Evolutionary conservation across 2,329 filamentous ascomycete species (phyloP), one percentile per base, ranked within the genome.

Genomic region (Stachybotrys elegans): DNA sequence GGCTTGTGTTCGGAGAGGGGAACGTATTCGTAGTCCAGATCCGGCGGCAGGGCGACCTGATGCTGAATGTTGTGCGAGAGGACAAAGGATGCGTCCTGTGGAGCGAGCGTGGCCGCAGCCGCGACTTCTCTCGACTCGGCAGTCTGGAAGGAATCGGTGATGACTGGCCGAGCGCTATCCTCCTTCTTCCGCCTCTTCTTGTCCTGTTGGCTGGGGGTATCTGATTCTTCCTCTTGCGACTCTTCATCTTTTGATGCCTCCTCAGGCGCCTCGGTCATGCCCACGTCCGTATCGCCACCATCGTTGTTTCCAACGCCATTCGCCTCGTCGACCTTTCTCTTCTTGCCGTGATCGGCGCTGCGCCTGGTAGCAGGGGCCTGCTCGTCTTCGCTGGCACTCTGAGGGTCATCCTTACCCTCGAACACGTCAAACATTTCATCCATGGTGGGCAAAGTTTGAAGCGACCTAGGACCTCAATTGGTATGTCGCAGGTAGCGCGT

Each of bases 41-140:
- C 88, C 9, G 92, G 91, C 3, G 93, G 93, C 17, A 98, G 75
- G 12, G 93, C 88, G 55, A 97, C 93, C 69, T 98, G 92, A 74
- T 98, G 93, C 67, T 95, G 91, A 56, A 98, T 95, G 71, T 98
- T 95, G 71, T 98, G 94, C 38, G 89, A 92, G 42, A 98, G 70
- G 19, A 95, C 84, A 22, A 98, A 81, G 6, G 85, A 81, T 38
- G 81, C 73, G 22, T 90, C 86, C 51, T 81, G 63, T 73, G 75
- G 52, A 14, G 77, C 71, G 44, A 83, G 75, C 8, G 88, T 90
- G 23, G 84, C 81, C 6, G 88, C 85, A 21, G 84, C 86, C 19
- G 86, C 88, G 31, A 98, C 79, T 66, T 97, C 88, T 73, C 92
- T 79, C 51, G 91, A 94, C 68, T 95, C 84, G 60, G 93, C 91